A percentile compares a stretch with the other conserved stretches of the same genome.
Conservation (phyloP, 805 yeast genomes). For the Tetrapisispora iriomotensis region DNA sequence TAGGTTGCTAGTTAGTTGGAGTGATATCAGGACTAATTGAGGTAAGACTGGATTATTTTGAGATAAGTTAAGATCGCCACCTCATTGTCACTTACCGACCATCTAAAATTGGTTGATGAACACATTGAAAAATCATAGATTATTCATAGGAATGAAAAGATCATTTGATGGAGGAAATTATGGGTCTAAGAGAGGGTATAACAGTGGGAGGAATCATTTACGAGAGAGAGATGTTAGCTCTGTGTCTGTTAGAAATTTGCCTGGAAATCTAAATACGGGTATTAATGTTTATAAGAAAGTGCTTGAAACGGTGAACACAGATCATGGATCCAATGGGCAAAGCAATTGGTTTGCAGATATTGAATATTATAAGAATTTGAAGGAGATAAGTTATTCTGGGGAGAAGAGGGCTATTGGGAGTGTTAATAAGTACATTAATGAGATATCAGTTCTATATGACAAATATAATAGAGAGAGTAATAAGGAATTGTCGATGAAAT, state of each 20-base stretch:
- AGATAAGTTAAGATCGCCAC: too few species aligned
- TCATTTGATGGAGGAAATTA: too few species aligned
- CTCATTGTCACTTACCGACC: too few species aligned
- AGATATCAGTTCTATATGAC: slow-evolving; percentile 1
- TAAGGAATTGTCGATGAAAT: slow-evolving; percentile 4
- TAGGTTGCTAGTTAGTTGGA: too few species aligned
- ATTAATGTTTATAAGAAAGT: background rate
- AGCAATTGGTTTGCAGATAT: slow-evolving; percentile 14
- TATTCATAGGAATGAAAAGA: too few species aligned
- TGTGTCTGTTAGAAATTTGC: slow-evolving; percentile 2
- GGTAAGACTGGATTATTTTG: too few species aligned
- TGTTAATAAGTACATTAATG: slow-evolving; percentile 7
- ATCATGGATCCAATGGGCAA: background rate
- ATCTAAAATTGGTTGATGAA: too few species aligned
- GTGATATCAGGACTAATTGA: too few species aligned
- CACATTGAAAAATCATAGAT: too few species aligned
- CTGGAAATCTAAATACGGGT: slow-evolving; percentile 1
- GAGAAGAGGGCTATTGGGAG: background rate
- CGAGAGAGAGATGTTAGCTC: background rate
- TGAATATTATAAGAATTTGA: slow-evolving; percentile 13
- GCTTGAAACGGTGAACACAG: background rate
- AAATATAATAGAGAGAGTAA: slow-evolving; percentile 6
- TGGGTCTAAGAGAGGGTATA: slow-evolving; percentile 2
- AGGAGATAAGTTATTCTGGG: slow-evolving; percentile 4
- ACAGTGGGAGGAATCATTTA: background rate